Evolutionary conservation across 1,284 basidiomycete genomes (phyloP).

Genomic region (Sporisorium reilianum): DNA sequence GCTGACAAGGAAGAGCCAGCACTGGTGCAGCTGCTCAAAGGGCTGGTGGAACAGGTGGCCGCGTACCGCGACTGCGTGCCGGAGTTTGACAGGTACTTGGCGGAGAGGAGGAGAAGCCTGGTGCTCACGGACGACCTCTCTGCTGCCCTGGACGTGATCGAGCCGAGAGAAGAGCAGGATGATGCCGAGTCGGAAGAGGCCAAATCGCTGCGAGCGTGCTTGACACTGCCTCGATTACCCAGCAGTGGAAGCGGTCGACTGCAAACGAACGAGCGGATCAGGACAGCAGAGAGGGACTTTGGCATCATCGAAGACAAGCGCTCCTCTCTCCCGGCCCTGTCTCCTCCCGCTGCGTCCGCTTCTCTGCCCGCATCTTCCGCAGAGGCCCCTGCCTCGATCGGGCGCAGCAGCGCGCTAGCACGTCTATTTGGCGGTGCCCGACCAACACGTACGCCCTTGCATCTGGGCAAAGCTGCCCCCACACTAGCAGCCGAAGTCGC

Average conservation of each 20-base stretch:
- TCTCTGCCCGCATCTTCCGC: neutral
- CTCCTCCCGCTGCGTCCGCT: neutral
- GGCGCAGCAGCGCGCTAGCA: conserved; percentile 33
- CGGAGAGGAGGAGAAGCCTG: conserved; percentile 87
- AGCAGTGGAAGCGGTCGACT: neutral
- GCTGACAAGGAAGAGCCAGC: conserved; percentile 73
- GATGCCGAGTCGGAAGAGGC: conserved; percentile 3
- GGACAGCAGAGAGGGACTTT: conserved; percentile 24
- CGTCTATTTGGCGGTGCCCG: conserved; percentile 40
- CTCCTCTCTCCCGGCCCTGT: conserved; percentile 9
- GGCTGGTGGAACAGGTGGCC: conserved; percentile 74
- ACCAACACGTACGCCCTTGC: conserved; percentile 18
- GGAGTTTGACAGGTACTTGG: conserved; percentile 84
- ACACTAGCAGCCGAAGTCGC: neutral
- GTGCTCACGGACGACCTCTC: conserved; percentile 92
- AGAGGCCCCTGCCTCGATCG: conserved; percentile 1
- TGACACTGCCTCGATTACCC: conserved; percentile 27
- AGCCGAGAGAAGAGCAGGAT: conserved; percentile 4
- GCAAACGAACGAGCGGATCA: conserved; percentile 13
- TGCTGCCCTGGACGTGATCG: conserved; percentile 77
- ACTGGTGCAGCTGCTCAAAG: conserved; percentile 46
- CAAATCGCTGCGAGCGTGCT: conserved; percentile 6
- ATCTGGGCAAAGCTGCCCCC: conserved; percentile 13
- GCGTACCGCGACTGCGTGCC: conserved; percentile 79
- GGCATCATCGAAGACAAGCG: conserved; percentile 39